Evolutionary conservation across 2,329 filamentous ascomycete species (phyloP).

Genomic region (Scytalidium lignicola): DNA sequence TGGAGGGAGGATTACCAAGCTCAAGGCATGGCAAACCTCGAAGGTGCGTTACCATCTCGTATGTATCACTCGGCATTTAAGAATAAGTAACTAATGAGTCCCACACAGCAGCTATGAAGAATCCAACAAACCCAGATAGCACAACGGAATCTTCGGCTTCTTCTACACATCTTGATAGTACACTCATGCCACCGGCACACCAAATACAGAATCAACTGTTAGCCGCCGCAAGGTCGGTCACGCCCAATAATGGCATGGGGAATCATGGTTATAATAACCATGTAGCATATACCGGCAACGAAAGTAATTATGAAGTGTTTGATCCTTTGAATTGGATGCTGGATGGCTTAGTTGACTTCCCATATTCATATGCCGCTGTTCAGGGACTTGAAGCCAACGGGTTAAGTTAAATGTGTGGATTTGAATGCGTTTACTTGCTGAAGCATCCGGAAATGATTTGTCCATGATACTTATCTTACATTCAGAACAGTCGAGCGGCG

Average conservation of each 20-base stretch:
- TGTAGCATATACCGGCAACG: conserved; percentile 31
- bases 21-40: conserved; percentile 62
- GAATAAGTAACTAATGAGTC: conserved; percentile 22
- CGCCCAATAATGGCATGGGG: conserved; percentile 19
- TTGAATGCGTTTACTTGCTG: neutral
- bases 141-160: conserved; percentile 67
- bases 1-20: conserved; percentile 78
- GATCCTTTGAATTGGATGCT: conserved; percentile 93
- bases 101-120: conserved; percentile 62
- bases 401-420: conserved; percentile 11
- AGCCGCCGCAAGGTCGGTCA: conserved; percentile 15
- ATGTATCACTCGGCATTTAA: conserved; percentile 14
- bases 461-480: too few relatives aligned
- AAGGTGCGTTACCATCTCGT: conserved; percentile 49
- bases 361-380: conserved; percentile 59
- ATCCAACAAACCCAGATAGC: conserved; percentile 81
- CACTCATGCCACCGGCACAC: conserved; percentile 40
- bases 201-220: conserved; percentile 21
- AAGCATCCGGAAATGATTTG: too few relatives aligned
- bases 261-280: conserved; percentile 40
- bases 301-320: conserved; percentile 79
- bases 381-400: conserved; percentile 37
- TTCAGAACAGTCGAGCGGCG: too few relatives aligned
- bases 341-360: conserved; percentile 78
- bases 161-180: conserved; percentile 59